Evolutionary conservation across 2,329 filamentous ascomycete genomes (phyloP), one percentile per base, ranked within the genome.

Genomic region (Fusarium pilosicola): DNA sequence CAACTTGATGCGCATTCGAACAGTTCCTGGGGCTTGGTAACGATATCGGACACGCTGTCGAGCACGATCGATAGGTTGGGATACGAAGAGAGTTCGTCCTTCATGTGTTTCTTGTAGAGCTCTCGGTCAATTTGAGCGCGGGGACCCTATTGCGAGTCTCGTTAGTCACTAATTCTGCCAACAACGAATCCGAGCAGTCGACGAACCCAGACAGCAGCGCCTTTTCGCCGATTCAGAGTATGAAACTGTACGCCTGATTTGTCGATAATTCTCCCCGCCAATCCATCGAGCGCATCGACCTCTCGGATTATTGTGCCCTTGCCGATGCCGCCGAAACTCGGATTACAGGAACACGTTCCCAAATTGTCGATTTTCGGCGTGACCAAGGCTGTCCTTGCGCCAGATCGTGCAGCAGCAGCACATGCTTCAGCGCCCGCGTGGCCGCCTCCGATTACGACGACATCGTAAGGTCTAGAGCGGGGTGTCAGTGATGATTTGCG

Each of bases 231-330:
- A 82, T 99, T 99, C 79, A 99, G 83, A 24, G 97, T 88, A 72
- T 94, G 91, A 82, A 98, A 99, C 81, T 98, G 96, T n/a, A 98
- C 90, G 11, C 94, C 96, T 7, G 96, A 93, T 81, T 96, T 96
- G 84, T 99, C 96, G 67, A 97, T 94, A 28, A 98, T 92, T 41
- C 94, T 89, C 0, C 94, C 95, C 0, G 95, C 92, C 26, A 99
- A 86, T 1, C 96, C 96, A 79, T 98, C 96, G 68, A 99, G 87
- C 1, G 96, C 96, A 84, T 99, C 96, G 38, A 99, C 92, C 83
- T 99, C 96, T 46, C 96, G 92, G 57, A 99, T 86, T 86, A 99
- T 98, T 15, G 94, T 98, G 22, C 96, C 96, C 81, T 99, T 99
- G 49, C 96, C 96, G 76, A 99, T 98, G n/a, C 96, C 96, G 44